These are phyloP conservation scores for Eremothecium gossypii DNA, from an alignment of 1,139 yeast genomes.

Conservation along the genomic window DNA sequence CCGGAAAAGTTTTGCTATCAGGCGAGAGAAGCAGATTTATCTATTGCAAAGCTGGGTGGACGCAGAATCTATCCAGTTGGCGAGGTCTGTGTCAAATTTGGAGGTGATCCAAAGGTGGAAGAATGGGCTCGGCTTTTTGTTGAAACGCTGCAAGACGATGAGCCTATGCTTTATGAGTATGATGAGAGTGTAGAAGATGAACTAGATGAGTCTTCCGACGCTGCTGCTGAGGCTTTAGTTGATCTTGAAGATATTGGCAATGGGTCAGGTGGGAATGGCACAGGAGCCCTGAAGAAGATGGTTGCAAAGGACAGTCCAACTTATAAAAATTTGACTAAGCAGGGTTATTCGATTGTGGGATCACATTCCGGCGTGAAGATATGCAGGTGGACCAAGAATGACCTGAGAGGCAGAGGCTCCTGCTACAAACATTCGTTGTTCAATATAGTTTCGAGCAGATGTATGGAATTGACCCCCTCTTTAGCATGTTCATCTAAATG, in stretches of 20 bases:
- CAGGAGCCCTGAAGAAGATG: slow-evolving; percentile 61
- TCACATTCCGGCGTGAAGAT: slow-evolving; percentile 93
- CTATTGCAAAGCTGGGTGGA: slow-evolving; percentile 76
- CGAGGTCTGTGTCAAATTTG: slow-evolving; percentile 70
- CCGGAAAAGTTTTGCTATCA: slow-evolving; percentile 82
- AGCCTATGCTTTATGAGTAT: slow-evolving; percentile 45
- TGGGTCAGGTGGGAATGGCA: slow-evolving; percentile 32
- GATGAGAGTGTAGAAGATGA: slow-evolving; percentile 42
- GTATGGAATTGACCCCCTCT: slow-evolving; percentile 95
- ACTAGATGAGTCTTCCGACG: slow-evolving; percentile 30
- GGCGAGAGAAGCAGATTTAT: slow-evolving; percentile 64
- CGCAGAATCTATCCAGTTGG: slow-evolving; percentile 79
- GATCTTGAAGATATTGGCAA: slow-evolving; percentile 85
- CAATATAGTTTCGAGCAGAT: slow-evolving; percentile 80
- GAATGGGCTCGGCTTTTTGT: slow-evolving; percentile 61
- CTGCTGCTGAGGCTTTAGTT: slow-evolving; percentile 38
- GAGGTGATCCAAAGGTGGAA: slow-evolving; percentile 49
- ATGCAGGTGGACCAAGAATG: slow-evolving; percentile 94
- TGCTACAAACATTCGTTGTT: slow-evolving; percentile 90
- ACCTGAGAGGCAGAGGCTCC: slow-evolving; percentile 86
- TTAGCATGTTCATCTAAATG: slow-evolving; percentile 91
- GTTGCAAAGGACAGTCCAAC: slow-evolving; percentile 88
- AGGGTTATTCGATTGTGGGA: slow-evolving; percentile 89
- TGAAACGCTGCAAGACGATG: slow-evolving; percentile 56
- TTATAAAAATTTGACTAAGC: slow-evolving; percentile 77